Percentiles rank a stretch among this genome's conserved stretches.
phyloP scores from a whole-genome alignment of 106 monocot genomes.

The Phalaenopsis equestris region DNA sequence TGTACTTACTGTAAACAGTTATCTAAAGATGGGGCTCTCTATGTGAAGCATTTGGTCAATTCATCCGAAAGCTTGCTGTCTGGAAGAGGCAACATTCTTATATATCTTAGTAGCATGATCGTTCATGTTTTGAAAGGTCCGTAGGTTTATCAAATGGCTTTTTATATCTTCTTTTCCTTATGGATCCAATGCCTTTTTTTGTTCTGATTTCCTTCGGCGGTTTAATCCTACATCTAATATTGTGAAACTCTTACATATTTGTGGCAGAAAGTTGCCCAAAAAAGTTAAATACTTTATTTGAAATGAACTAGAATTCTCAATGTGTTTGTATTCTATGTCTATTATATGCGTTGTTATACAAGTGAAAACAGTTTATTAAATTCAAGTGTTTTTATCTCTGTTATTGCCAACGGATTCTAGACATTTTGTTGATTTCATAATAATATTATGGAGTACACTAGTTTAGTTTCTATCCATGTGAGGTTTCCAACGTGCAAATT shows the following conservation, averaged over 20 bases:
- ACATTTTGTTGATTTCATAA: background rate
- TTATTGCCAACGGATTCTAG: background rate
- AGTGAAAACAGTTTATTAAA: background rate
- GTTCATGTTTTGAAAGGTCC: slow-evolving; percentile 52
- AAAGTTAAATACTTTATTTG: background rate
- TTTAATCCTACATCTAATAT: background rate
- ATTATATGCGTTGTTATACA: background rate
- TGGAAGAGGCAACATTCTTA: slow-evolving; percentile 46
- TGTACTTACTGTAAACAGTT: slow-evolving; percentile 24
- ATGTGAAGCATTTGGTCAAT: slow-evolving; percentile 38
- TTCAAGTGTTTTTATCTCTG: background rate
- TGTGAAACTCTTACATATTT: background rate
- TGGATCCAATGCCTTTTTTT: background rate
- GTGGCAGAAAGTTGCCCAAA: background rate
- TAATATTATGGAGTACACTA: background rate
- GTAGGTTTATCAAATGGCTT: background rate
- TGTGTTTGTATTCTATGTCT: background rate
- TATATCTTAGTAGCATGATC: slow-evolving; percentile 45
- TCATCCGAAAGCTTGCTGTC: slow-evolving; percentile 44
- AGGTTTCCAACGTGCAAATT: background rate
- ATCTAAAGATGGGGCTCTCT: slow-evolving; percentile 25
- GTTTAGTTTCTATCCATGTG: background rate
- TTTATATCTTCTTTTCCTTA: background rate
- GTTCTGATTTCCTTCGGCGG: background rate
- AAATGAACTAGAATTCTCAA: background rate